Evolutionary conservation across 2,329 filamentous ascomycete species (phyloP).

Genomic region (Colletotrichum aenigma): DNA sequence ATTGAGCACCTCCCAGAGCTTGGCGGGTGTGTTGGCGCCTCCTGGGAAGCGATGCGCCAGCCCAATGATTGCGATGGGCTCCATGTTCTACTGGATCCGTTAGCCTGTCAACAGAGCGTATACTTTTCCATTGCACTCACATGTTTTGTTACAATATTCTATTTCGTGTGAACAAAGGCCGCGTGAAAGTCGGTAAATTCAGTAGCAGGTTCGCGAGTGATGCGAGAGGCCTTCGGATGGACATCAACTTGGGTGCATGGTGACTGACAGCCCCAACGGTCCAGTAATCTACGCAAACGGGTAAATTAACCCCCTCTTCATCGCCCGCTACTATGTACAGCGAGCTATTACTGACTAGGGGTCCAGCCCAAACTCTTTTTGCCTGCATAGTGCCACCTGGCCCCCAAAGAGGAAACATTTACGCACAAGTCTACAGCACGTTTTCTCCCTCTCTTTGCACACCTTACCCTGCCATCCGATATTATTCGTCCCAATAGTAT

Average conservation of each 20-base stretch:
- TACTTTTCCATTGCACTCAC: neutral
- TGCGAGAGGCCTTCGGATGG: neutral
- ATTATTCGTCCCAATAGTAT: neutral
- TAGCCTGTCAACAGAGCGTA: neutral
- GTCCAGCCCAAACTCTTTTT: neutral
- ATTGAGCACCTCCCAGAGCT: conserved; percentile 7
- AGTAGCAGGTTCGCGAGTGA: neutral
- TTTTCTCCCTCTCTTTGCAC: neutral
- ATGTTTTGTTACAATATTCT: neutral
- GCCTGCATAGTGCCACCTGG: rapidly evolving
- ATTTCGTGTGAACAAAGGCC: neutral
- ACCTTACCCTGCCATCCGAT: neutral
- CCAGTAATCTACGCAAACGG: neutral
- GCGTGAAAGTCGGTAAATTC: neutral
- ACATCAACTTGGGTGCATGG: neutral
- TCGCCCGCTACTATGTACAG: neutral
- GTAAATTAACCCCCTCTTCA: neutral
- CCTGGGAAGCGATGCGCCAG: conserved; percentile 1
- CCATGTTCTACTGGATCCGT: neutral
- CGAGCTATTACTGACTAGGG: neutral
- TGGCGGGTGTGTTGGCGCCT: neutral
- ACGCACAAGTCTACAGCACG: neutral
- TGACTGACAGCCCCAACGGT: neutral
- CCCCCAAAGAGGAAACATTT: neutral
- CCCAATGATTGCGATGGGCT: conserved; percentile 21